These are phyloP conservation scores for Exophiala spinifera DNA, from an alignment of 2,329 filamentous ascomycete genomes.

Conservation along the genomic window DNA sequence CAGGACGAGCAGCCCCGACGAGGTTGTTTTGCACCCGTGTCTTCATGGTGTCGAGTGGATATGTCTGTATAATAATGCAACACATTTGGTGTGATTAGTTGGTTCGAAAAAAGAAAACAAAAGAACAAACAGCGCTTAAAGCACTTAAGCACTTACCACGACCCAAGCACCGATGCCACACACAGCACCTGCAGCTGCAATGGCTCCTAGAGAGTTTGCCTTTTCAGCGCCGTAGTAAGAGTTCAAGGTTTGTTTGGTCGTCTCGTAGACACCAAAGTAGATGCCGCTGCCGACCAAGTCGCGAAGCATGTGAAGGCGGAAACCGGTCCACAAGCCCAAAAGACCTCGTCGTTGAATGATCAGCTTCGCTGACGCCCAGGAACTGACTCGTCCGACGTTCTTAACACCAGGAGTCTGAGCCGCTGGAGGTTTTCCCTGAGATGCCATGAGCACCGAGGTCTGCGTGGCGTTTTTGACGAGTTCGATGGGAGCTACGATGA, in stretches of 20 bases:
- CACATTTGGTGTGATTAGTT: too few relatives aligned
- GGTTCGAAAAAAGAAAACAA: too few relatives aligned
- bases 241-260: conserved; percentile 45
- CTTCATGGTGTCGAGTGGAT: conserved; percentile 48
- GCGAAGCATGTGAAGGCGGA: conserved; percentile 43
- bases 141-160: conserved; percentile 25
- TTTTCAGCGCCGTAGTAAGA: conserved; percentile 43
- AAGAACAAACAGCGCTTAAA: too few relatives aligned
- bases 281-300: conserved; percentile 46
- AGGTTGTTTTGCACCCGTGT: conserved; percentile 49
- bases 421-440: conserved; percentile 6
- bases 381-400: conserved; percentile 40
- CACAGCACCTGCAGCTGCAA: conserved; percentile 45
- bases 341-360: conserved; percentile 44
- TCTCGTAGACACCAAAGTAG: conserved; percentile 49
- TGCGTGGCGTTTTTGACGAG: conserved; percentile 49
- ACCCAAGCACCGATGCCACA: conserved; percentile 49
- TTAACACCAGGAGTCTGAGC: conserved; percentile 10
- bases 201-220: conserved; percentile 41
- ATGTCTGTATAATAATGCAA: conserved; percentile 44
- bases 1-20: conserved; percentile 31
- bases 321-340: conserved; percentile 46
- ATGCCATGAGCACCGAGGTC: conserved; percentile 46
- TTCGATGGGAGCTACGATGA: conserved; percentile 46
- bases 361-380: conserved; percentile 41